Evolutionary conservation across 345 rosid species (phyloP).

Genomic region (Adansonia digitata): DNA sequence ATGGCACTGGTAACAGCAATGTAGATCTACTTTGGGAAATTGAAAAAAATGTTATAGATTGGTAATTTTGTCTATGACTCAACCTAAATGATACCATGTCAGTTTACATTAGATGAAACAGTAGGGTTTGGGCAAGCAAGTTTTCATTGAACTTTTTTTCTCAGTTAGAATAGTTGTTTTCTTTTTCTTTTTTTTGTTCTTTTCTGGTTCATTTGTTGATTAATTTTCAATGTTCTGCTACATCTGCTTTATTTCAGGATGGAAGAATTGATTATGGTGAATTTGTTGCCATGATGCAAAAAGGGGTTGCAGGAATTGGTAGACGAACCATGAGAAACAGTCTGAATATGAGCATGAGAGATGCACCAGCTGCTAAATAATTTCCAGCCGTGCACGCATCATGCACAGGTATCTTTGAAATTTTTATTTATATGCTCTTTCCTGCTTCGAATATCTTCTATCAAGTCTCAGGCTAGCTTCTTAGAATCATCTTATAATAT

Average conservation of each 20-base stretch:
- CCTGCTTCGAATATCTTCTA: neutral
- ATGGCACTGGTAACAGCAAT: neutral
- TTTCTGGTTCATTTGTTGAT: neutral
- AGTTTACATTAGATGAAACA: neutral
- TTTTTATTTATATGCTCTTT: neutral
- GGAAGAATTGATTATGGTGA: slow-evolving; percentile 94
- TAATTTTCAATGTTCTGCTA: neutral
- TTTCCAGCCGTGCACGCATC: slow-evolving; percentile 4
- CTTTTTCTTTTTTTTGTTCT: neutral
- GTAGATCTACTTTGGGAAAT: too few relatives aligned
- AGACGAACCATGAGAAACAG: slow-evolving; percentile 98
- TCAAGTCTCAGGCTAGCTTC: neutral
- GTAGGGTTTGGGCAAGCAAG: neutral
- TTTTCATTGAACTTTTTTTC: neutral
- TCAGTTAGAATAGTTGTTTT: neutral
- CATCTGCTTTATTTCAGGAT: slow-evolving; percentile 52
- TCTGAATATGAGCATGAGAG: slow-evolving; percentile 91
- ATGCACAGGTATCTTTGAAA: slow-evolving; percentile 28
- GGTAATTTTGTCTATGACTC: neutral
- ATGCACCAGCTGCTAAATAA: slow-evolving; percentile 44
- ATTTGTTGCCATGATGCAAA: slow-evolving; percentile 98
- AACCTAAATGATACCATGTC: neutral
- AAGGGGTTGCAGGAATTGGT: slow-evolving; percentile 91
- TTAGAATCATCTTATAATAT: neutral
- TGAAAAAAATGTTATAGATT: too few relatives aligned